Conservation (phyloP, 495 filamentous ascomycete species). For the Penicilliopsis zonata region DNA sequence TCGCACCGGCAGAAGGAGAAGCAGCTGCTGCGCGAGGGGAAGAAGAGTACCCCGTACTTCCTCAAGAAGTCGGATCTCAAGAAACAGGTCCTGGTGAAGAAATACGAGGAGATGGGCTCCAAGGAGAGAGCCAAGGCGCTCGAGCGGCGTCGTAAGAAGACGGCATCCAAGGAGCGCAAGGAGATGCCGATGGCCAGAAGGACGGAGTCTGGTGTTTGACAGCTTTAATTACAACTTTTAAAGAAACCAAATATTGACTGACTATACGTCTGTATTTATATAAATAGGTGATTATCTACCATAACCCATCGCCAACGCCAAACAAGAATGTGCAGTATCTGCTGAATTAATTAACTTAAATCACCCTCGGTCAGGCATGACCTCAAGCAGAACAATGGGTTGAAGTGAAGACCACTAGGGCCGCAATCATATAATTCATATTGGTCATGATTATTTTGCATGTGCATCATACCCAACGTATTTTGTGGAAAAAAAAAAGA, state of each 20-base stretch:
- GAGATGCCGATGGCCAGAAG: slow-evolving; percentile 58
- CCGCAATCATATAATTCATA: slow-evolving; percentile 15
- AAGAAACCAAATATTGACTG: too few species aligned
- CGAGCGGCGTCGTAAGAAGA: slow-evolving; percentile 77
- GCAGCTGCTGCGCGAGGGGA: slow-evolving; percentile 70
- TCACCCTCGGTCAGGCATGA: too few species aligned
- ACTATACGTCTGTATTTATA: too few species aligned
- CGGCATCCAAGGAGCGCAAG: slow-evolving; percentile 67
- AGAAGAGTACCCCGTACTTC: slow-evolving; percentile 84
- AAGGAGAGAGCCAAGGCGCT: slow-evolving; percentile 69
- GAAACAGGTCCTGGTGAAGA: slow-evolving; percentile 65
- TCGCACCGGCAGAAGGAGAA: slow-evolving; percentile 75
- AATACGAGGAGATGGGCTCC: slow-evolving; percentile 67
- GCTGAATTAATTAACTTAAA: too few species aligned
- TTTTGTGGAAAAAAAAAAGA: not conserved
- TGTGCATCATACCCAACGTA: slow-evolving; percentile 11
- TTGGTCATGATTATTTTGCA: slow-evolving; percentile 11
- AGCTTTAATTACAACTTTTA: too few species aligned
- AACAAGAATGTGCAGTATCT: too few species aligned
- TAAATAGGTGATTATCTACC: too few species aligned
- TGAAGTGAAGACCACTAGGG: too few species aligned
- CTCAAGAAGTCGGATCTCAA: slow-evolving; percentile 85
- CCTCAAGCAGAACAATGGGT: too few species aligned
- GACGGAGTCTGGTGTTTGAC: too few species aligned
- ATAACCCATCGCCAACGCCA: too few species aligned